Conservation (phyloP, 2,329 filamentous ascomycete species). For the Epichloe festucae region DNA sequence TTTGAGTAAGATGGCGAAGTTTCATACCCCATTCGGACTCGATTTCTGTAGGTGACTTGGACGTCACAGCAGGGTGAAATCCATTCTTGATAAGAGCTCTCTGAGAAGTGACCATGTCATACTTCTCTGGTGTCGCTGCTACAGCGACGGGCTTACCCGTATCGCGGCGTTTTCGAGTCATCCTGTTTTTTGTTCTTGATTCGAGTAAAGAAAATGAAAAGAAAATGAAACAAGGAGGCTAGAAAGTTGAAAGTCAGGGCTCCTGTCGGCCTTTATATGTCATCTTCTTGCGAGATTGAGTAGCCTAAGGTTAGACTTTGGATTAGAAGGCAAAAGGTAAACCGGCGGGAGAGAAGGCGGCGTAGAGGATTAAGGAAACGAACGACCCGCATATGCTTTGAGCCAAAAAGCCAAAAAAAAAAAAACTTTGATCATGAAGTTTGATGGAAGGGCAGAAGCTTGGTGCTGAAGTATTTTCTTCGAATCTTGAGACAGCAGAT, state of each 20-base stretch:
- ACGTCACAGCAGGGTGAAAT: slow-evolving; percentile 10
- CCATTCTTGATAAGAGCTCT: slow-evolving; percentile 5
- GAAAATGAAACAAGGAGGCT: background rate
- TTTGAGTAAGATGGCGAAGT: background rate
- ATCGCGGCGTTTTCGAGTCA: background rate
- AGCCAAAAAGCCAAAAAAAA: too few relatives aligned
- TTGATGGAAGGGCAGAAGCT: too few relatives aligned
- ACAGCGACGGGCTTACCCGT: background rate
- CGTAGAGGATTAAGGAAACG: too few relatives aligned
- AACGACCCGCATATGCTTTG: too few relatives aligned
- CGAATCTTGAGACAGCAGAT: too few relatives aligned
- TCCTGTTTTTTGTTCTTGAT: background rate
- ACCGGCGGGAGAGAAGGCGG: too few relatives aligned
- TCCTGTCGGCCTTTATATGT: background rate
- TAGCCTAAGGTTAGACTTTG: background rate
- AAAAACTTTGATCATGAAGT: too few relatives aligned
- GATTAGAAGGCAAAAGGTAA: too few relatives aligned
- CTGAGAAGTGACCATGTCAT: slow-evolving; percentile 8
- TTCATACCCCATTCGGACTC: slow-evolving; percentile 1
- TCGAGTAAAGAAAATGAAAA: background rate
- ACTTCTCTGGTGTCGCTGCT: background rate
- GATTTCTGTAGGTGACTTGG: slow-evolving; percentile 3
- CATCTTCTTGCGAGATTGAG: background rate
- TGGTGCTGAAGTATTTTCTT: too few relatives aligned
- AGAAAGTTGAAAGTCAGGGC: background rate